Conservation (phyloP, 2,329 filamentous ascomycete species). For the Zelopaecilomyces penicillatus region DNA sequence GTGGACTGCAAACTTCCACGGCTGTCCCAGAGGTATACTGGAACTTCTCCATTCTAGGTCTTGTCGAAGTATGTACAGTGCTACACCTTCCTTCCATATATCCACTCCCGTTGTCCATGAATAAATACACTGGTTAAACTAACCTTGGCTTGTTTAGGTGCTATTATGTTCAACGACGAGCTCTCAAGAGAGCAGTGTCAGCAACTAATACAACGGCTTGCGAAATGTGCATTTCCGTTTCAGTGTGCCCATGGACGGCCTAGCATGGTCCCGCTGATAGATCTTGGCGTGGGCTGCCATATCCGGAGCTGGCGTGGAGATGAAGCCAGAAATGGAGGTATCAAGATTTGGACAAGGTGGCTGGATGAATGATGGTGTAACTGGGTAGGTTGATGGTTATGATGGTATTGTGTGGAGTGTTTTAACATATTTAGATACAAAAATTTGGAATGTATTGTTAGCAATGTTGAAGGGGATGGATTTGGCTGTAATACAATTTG, state of each 20-base stretch:
- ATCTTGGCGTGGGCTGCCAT: conserved; percentile 30
- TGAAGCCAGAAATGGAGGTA: not conserved
- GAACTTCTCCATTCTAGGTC: conserved; percentile 69
- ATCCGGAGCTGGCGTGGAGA: conserved; percentile 20
- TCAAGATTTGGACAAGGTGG: conserved; percentile 17
- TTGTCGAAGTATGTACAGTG: conserved; percentile 52
- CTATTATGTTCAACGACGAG: conserved; percentile 79
- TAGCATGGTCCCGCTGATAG: conserved; percentile 54
- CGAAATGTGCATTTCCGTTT: conserved; percentile 63
- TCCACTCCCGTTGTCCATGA: not conserved
- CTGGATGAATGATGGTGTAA: not conserved
- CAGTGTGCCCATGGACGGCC: conserved; percentile 75
- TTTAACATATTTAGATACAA: no score
- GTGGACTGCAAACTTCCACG: conserved; percentile 57
- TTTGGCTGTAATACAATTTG: no score
- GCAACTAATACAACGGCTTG: conserved; percentile 48
- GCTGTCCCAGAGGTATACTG: conserved; percentile 66
- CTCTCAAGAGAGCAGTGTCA: conserved; percentile 51
- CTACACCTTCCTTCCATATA: no score
- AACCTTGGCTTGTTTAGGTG: conserved; percentile 28
- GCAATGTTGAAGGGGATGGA: no score
- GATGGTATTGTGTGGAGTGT: no score
- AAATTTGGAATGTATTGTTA: no score
- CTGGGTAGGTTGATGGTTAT: no score
- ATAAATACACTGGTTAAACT: not conserved